Evolutionary conservation across 2,329 filamentous ascomycete genomes (phyloP), one percentile per base, ranked within the genome.

Genomic region (Talaromyces sp.): DNA sequence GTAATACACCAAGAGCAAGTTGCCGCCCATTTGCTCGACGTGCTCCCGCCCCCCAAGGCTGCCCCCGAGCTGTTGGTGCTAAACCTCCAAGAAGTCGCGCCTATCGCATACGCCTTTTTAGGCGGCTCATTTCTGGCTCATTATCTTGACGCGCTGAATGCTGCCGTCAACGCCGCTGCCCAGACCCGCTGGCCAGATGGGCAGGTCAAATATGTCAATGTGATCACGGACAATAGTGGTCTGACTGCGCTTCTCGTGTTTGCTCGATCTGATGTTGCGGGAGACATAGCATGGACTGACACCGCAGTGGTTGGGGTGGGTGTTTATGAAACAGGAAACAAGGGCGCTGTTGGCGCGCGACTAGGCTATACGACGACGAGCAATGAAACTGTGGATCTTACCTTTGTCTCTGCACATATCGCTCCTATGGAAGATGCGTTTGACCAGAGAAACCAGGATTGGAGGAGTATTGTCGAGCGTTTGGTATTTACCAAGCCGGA

Each of bases 221-320:
- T 96, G 27, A 80, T 86, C 54, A 83, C 85, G 24, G 84, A 86
- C 52, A 92, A 94, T 72, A 83, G 92, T 54, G 93, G 94, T 65
- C 91, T 97, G 87, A 97, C 92, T 0, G 92, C 84, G 26, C 84
- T 97, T 56, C 85, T 97, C 81, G 82, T 97, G 19, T 96, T 96
- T 72, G 89, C 88, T 21, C 85, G 85, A 60, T 81, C 88, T 2
- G 77, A 81, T 50, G 68, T 84, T 48, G 80, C 83, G 0, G 74
- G 81, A 9, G 80, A 82, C 26, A 79, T 97, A 56, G 77, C 79
- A 57, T 80, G 84, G 68, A 78, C 94, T n/a, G 84, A 91, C 65
- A 87, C 85, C n/a, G 91, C 89, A 2, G 90, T 89, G 57, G 88
- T 92, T 2, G 92, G 94, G 0, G 89, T 97, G 54, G 94, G 94